Base-by-base conservation (phyloP, 1,139 yeast genomes). In the Pichia sp. region DNA sequence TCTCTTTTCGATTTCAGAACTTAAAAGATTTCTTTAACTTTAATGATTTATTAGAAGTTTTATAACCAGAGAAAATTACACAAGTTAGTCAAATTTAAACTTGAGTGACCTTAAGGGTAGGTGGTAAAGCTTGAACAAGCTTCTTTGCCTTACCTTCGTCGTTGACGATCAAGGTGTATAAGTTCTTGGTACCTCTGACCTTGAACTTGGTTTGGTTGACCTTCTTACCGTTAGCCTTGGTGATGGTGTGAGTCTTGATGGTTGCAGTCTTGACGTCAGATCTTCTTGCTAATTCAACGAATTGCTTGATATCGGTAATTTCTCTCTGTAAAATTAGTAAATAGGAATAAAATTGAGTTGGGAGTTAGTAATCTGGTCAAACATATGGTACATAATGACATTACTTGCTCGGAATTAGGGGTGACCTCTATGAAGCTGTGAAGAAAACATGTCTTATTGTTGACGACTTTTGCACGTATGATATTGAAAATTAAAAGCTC, bases 121-220 rank as follows among this genome's bases (percentile, higher is more conserved):
- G 96, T 69, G 97, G 96, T 65, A 91, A 79, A 62, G 97, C 84
- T 77, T 91, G 96, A 66, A 85, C 84, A 72, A 91, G 79, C 79
- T 91, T 93, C 81, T 85, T 83, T 62, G 97, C 98, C 80, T 87
- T 88, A 67, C 87, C 84, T 64, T 88, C 85, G 69, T 93, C 98
- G 74, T 84, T 79, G 62, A 91, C 91, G 59, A 84, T 84, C 69
- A 91, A 78, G 61, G 98, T 91, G 86, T 91, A 91, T 64, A 86
- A 81, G 77, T 84, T 70, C 69, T 76, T 85, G 55, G 96, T 63
- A 68, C 96, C 96, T 78, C 98, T 86, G 64, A 91, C 87, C 86
- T 93, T 91, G 91, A 91, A 91, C 75, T 91, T 91, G 76, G 96
- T 87, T 72, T 83, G 88, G 72, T 82, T 81, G 77, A 77, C 74